Evolutionary conservation across 2,329 filamentous ascomycete genomes (phyloP).

Genomic region (Nemania sp.): DNA sequence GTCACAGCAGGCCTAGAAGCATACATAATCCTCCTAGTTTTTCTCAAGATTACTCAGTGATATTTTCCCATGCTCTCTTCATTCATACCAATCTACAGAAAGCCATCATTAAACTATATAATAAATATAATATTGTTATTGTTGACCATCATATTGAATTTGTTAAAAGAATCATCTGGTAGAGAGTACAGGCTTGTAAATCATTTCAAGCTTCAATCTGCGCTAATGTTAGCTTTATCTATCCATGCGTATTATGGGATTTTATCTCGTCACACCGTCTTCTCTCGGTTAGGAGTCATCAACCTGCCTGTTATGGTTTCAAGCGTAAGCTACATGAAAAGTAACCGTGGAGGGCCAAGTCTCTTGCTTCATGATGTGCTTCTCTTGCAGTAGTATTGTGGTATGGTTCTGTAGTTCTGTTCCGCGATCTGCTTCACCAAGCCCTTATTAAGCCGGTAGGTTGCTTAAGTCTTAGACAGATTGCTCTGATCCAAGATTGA

Average conservation of each 20-base stretch:
- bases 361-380: too few species aligned
- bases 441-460: background rate
- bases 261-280: background rate
- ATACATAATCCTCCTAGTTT: too few species aligned
- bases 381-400: too few species aligned
- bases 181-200: background rate
- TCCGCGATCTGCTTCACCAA: background rate
- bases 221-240: background rate
- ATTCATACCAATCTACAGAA: background rate
- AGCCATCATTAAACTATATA: background rate
- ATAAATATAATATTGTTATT: background rate
- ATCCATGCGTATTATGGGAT: background rate
- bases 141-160: background rate
- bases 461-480: background rate
- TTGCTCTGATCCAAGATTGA: background rate
- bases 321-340: too few species aligned
- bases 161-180: background rate
- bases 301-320: background rate
- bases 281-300: background rate
- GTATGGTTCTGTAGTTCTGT: too few species aligned
- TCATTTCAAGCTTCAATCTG: background rate
- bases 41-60: too few species aligned
- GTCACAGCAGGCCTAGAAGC: too few species aligned
- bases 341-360: too few species aligned
- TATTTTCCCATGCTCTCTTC: background rate